These are phyloP conservation scores for Sporothrix protearum DNA, from an alignment of 2,329 filamentous ascomycete genomes.

Conservation along the genomic window DNA sequence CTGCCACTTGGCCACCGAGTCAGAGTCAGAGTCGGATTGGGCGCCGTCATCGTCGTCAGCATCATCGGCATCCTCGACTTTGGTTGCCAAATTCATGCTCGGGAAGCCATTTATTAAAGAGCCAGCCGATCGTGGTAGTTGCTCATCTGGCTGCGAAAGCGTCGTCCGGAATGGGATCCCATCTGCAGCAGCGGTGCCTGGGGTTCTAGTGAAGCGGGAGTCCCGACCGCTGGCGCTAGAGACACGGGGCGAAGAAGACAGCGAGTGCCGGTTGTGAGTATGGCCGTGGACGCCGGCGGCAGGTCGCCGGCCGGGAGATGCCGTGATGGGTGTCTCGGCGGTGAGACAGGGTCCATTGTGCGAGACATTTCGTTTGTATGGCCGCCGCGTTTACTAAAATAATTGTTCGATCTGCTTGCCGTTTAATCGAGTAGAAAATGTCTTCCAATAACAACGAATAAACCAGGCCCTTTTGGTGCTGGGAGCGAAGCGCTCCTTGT, in stretches of 20 bases:
- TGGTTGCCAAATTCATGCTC: not conserved
- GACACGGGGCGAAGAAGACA: conserved; percentile 12
- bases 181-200: conserved; percentile 33
- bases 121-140: conserved; percentile 40
- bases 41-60: conserved; percentile 16
- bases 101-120: conserved; percentile 27
- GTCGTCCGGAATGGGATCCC: conserved; percentile 36
- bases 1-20: conserved; percentile 30
- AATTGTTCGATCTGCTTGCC: not conserved
- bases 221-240: conserved; percentile 26
- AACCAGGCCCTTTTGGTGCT: not conserved
- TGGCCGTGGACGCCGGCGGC: conserved; percentile 23
- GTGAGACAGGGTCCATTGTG: conserved; percentile 40
- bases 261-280: not conserved
- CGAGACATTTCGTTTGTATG: conserved; percentile 23
- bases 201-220: conserved; percentile 30
- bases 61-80: conserved; percentile 12
- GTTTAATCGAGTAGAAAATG: not conserved
- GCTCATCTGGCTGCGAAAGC: conserved; percentile 34
- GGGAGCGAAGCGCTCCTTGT: not conserved
- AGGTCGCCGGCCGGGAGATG: conserved; percentile 35
- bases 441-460: not conserved
- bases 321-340: conserved; percentile 42
- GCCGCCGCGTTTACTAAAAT: not conserved
- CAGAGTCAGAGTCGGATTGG: conserved; percentile 28